These are phyloP conservation scores for Solanum sitiens DNA, from an alignment of 257 asterid genomes.

Conservation along the genomic window DNA sequence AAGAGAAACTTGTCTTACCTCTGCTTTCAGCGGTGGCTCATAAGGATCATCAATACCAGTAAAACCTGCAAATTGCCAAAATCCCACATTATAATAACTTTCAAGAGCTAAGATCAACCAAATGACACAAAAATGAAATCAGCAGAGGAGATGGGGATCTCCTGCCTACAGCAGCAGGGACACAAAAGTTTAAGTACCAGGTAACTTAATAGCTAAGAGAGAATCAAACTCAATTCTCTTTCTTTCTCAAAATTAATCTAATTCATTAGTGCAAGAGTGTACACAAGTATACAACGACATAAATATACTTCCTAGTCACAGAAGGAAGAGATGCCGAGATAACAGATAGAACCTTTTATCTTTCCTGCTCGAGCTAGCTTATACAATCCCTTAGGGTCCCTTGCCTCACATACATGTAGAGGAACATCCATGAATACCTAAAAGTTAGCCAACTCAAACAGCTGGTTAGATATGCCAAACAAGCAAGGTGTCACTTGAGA, in stretches of 20 bases:
- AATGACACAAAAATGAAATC: background rate
- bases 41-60: constrained; percentile 98
- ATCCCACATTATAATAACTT: background rate
- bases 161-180: background rate
- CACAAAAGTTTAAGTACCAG: background rate
- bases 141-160: background rate
- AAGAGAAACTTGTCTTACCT: constrained; percentile 32
- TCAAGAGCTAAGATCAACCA: background rate
- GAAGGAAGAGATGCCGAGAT: background rate
- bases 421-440: constrained; percentile 97
- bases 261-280: background rate
- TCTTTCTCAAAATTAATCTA: background rate
- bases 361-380: constrained; percentile 96
- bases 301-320: background rate
- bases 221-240: background rate
- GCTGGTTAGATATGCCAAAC: background rate
- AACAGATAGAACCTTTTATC: constrained; percentile 58
- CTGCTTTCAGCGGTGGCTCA: constrained; percentile 76
- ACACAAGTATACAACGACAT: background rate
- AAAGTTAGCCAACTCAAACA: constrained; percentile 3
- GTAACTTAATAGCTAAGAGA: background rate
- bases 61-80: constrained; percentile 47
- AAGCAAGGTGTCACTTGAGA: background rate
- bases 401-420: constrained; percentile 73
- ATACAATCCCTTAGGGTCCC: constrained; percentile 98